phyloP scores from a whole-genome alignment of 2,329 filamentous ascomycete species.

The Aspergillus sclerotialis region DNA sequence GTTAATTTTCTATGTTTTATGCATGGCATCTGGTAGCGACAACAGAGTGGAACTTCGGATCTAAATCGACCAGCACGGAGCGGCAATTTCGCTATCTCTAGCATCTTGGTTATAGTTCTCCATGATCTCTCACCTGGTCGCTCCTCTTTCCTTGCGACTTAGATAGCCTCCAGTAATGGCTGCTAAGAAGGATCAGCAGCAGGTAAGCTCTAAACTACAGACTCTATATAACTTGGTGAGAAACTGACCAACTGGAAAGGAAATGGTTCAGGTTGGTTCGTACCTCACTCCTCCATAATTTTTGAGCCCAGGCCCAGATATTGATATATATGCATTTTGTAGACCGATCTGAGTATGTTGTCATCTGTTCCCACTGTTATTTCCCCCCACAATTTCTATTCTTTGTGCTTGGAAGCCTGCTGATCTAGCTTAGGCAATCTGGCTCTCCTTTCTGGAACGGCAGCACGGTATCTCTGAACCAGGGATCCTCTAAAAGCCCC shows the following conservation, averaged over 20 bases:
- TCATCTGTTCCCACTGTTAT: constrained; percentile 1
- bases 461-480: constrained; percentile 47
- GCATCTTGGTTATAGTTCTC: no score
- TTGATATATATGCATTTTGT: constrained; percentile 16
- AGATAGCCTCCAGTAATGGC: constrained; percentile 23
- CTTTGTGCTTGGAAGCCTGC: constrained; percentile 10
- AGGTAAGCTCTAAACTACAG: constrained; percentile 48
- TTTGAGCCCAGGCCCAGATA: constrained; percentile 7
- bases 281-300: constrained; percentile 29
- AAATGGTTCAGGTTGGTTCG: constrained; percentile 99
- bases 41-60: no score
- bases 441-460: constrained; percentile 82
- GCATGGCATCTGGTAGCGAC: no score
- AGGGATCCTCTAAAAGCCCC: constrained; percentile 50
- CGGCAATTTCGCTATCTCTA: no score
- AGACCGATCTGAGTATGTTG: constrained; percentile 35
- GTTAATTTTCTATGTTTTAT: no score
- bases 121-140: no score
- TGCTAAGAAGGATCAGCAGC: constrained; percentile 56
- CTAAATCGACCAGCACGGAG: no score
- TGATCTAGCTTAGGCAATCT: constrained; percentile 50
- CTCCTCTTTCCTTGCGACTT: constrained; percentile 10
- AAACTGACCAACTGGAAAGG: constrained; percentile 47
- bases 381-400: constrained; percentile 4
- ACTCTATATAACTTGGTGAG: background rate